These are phyloP conservation scores for Huntiella omanensis DNA, from an alignment of 2,329 filamentous ascomycete genomes.

Conservation along the genomic window DNA sequence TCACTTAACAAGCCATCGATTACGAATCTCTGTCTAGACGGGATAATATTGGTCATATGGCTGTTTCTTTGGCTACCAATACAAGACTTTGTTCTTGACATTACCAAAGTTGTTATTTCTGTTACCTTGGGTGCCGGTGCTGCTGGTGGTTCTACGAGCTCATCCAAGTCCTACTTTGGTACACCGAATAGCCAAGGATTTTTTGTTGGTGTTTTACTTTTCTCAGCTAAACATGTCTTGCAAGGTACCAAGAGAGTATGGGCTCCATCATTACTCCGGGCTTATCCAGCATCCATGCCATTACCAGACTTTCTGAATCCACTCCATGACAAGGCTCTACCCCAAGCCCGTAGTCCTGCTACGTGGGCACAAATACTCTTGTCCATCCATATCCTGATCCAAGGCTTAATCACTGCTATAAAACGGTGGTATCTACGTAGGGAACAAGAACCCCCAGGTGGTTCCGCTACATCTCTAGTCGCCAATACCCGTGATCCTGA, in stretches of 20 bases:
- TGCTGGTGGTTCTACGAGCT: not conserved
- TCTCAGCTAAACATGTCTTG: conserved; percentile 3
- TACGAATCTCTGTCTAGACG: conserved; percentile 28
- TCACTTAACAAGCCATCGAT: conserved; percentile 72
- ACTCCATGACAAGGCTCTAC: not conserved
- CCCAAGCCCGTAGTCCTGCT: conserved; percentile 1
- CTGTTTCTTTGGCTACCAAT: conserved; percentile 72
- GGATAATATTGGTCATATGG: conserved; percentile 29
- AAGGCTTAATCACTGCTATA: conserved; percentile 52
- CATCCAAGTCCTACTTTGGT: conserved; percentile 26
- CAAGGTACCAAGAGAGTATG: conserved; percentile 6
- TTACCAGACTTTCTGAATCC: conserved; percentile 10
- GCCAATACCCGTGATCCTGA: conserved; percentile 15
- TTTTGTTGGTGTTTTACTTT: conserved; percentile 8
- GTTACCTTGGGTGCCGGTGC: conserved; percentile 59
- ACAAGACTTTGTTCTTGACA: conserved; percentile 72
- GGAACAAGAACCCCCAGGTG: conserved; percentile 27
- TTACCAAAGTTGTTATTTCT: conserved; percentile 85
- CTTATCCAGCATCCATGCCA: not conserved
- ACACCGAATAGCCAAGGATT: conserved; percentile 32
- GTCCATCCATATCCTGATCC: conserved; percentile 57
- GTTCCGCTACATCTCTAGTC: conserved; percentile 12
- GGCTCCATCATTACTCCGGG: conserved; percentile 6
- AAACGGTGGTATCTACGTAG: conserved; percentile 47
- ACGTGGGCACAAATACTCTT: conserved; percentile 46